Conservation (phyloP, 139 green algal species). For the Coccomyxa sp. region DNA sequence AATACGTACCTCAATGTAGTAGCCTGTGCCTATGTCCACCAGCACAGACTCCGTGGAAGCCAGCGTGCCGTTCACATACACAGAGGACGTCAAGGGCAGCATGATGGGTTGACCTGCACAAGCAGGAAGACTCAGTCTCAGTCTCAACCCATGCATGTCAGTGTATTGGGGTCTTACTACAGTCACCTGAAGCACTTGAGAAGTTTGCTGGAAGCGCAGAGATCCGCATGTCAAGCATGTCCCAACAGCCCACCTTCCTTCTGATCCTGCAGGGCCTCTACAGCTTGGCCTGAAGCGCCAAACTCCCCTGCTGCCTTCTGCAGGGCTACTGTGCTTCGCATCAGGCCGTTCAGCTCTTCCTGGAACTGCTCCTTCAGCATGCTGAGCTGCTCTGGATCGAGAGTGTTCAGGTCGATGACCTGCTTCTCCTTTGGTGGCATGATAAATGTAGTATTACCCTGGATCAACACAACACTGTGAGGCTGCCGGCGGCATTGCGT, state of each 20-base stretch:
- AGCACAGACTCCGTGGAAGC: slow-evolving; percentile 71
- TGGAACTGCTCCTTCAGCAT: slow-evolving; percentile 36
- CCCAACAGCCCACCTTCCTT: slow-evolving; percentile 43
- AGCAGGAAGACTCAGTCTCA: background rate
- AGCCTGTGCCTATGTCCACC: slow-evolving; percentile 88
- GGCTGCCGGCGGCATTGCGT: too few relatives aligned
- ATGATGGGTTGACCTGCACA: slow-evolving; percentile 76
- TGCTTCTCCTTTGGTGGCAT: slow-evolving; percentile 6
- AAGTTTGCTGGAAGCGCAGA: too few relatives aligned
- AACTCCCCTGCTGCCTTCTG: slow-evolving; percentile 48
- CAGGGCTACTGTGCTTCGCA: slow-evolving; percentile 33
- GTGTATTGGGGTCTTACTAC: background rate
- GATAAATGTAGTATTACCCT: background rate
- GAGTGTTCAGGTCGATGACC: slow-evolving; percentile 13
- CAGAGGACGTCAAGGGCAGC: slow-evolving; percentile 79
- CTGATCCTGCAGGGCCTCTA: slow-evolving; percentile 46
- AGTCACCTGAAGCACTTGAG: too few relatives aligned
- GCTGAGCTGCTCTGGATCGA: slow-evolving; percentile 15
- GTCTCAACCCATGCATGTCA: background rate
- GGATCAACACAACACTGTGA: too few relatives aligned
- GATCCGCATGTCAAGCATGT: too few relatives aligned
- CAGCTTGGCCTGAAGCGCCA: slow-evolving; percentile 35
- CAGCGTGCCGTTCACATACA: slow-evolving; percentile 82
- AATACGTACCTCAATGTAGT: slow-evolving; percentile 77
- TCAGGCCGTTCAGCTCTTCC: slow-evolving; percentile 37